Conservation (phyloP, 768 basidiomycete genomes). For the Suillus fuscotomentosus region DNA sequence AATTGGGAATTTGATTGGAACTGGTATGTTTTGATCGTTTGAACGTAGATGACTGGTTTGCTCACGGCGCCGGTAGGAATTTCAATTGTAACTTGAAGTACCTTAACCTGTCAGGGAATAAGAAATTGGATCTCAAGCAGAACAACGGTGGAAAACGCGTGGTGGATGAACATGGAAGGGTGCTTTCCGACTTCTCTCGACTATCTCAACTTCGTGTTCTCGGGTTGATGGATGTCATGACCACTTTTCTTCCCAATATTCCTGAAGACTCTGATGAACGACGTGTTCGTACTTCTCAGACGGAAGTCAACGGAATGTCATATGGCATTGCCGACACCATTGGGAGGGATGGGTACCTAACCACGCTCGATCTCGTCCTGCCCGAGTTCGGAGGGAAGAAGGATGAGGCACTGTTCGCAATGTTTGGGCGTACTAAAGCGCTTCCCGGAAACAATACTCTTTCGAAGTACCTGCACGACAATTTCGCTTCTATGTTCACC, state of each 20-base stretch:
- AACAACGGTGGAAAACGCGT: slow-evolving; percentile 40
- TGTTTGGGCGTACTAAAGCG: slow-evolving; percentile 81
- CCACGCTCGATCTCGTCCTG: slow-evolving; percentile 91
- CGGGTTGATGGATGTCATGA: slow-evolving; percentile 96
- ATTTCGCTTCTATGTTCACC: slow-evolving; percentile 65
- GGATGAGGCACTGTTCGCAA: slow-evolving; percentile 89
- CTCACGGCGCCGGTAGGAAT: slow-evolving; percentile 59
- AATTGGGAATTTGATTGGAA: slow-evolving; percentile 99
- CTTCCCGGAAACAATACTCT: slow-evolving; percentile 61
- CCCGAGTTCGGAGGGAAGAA: slow-evolving; percentile 75
- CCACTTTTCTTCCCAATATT: slow-evolving; percentile 59
- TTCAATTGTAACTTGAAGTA: slow-evolving; percentile 92
- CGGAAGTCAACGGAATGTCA: slow-evolving; percentile 87
- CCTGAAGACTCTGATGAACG: slow-evolving; percentile 86
- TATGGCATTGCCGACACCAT: slow-evolving; percentile 96
- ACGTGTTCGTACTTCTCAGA: slow-evolving; percentile 87
- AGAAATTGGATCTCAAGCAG: slow-evolving; percentile 91
- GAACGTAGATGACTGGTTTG: slow-evolving; percentile 1
- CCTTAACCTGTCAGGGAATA: slow-evolving; percentile 97
- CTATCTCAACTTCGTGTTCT: slow-evolving; percentile 83
- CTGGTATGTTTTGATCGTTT: slow-evolving; percentile 56
- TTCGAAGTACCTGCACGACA: slow-evolving; percentile 82
- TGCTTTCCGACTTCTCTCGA: slow-evolving; percentile 82
- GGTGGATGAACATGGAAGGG: slow-evolving; percentile 29
- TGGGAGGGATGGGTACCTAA: slow-evolving; percentile 74